These are phyloP conservation scores for Coemansia interrupta DNA, from an alignment of 192 early-diverging fungal species.

Conservation along the genomic window DNA sequence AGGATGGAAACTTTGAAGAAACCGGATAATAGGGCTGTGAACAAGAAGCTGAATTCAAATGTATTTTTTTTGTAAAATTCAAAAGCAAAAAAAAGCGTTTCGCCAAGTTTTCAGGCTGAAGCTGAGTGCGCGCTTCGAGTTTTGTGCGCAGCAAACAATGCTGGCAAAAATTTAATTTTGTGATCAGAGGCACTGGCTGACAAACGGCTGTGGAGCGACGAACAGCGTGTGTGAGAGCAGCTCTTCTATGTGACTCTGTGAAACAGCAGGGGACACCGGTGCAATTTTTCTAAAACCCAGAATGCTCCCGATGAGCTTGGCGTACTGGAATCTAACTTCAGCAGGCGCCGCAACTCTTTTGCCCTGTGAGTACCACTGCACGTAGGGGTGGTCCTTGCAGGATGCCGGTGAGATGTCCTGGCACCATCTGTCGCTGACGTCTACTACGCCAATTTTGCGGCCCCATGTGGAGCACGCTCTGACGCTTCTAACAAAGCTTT, in stretches of 20 bases:
- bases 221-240: background rate
- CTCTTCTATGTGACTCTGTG: background rate
- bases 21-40: background rate
- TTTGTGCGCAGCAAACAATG: constrained; percentile 1
- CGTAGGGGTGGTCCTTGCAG: constrained; percentile 11
- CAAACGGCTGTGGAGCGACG: constrained; percentile 5
- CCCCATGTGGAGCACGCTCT: background rate
- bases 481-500: background rate
- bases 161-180: background rate
- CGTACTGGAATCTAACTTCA: constrained; percentile 10
- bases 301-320: constrained; percentile 4
- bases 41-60: background rate
- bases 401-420: constrained; percentile 3
- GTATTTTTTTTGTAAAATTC: background rate
- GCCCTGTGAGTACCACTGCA: constrained; percentile 8
- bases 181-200: constrained; percentile 2
- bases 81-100: background rate
- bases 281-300: background rate
- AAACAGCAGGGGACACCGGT: background rate
- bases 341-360: constrained; percentile 1
- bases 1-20: background rate
- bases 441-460: constrained; percentile 5
- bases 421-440: constrained; percentile 5
- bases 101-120: background rate
- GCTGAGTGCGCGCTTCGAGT: background rate